Percentiles rank a stretch among this genome's conserved stretches.
phyloP scores from a whole-genome alignment of 225 moss, liverwort and hornwort genomes.

The Pseudoscleropodium purum region DNA sequence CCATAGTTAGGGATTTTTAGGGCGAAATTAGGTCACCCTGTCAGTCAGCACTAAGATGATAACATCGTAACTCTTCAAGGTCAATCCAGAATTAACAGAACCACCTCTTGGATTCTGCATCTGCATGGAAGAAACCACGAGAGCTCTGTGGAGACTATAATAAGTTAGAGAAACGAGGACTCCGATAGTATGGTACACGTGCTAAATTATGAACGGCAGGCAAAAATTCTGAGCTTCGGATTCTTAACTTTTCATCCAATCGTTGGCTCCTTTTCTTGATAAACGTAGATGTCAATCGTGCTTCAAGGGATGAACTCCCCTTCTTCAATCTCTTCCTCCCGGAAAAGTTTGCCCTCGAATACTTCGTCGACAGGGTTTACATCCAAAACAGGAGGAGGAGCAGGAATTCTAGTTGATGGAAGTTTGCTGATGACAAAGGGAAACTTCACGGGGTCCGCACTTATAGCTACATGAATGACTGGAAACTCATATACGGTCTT shows the following conservation, averaged over 20 bases:
- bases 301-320: slow-evolving; percentile 59
- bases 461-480: slow-evolving; percentile 55
- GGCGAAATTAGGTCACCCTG: background rate
- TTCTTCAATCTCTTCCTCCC: slow-evolving; percentile 84
- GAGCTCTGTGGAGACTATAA: background rate
- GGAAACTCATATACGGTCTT: slow-evolving; percentile 80
- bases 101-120: background rate
- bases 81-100: background rate
- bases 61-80: background rate
- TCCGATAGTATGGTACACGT: background rate
- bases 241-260: background rate
- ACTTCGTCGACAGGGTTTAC: slow-evolving; percentile 21
- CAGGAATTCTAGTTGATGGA: background rate
- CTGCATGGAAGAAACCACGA: background rate
- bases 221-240: background rate
- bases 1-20: too few species aligned
- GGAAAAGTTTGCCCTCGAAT: slow-evolving; percentile 29
- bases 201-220: background rate
- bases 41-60: background rate
- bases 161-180: background rate
- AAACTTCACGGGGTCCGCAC: slow-evolving; percentile 30
- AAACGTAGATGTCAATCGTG: background rate
- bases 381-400: slow-evolving; percentile 1
- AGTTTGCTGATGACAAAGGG: slow-evolving; percentile 7
- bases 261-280: background rate